Conservation (phyloP, 257 asterid species). For the Solanum corneliomulleri region DNA sequence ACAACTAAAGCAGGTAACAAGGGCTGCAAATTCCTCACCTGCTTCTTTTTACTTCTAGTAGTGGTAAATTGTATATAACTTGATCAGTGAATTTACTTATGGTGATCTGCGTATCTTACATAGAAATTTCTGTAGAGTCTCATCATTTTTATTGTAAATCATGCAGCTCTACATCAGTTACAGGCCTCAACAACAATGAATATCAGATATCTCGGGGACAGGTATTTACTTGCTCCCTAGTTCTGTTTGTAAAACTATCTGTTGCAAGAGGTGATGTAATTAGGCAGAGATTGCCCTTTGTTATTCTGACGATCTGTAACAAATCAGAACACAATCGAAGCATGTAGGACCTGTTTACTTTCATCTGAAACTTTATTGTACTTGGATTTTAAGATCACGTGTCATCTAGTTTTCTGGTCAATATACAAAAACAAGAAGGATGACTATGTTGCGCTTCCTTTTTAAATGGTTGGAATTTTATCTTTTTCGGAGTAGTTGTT, state of each 20-base stretch:
- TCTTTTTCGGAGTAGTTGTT: neutral
- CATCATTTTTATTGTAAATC: conserved; percentile 2
- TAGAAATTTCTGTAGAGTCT: neutral
- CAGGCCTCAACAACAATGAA: conserved; percentile 95
- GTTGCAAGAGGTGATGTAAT: neutral
- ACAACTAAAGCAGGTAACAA: neutral
- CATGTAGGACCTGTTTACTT: neutral
- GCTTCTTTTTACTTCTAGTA: neutral
- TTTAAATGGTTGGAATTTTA: neutral
- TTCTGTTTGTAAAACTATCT: neutral
- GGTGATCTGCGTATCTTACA: neutral
- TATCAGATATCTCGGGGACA: conserved; percentile 91
- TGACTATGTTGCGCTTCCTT: neutral
- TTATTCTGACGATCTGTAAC: neutral
- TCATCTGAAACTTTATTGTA: neutral
- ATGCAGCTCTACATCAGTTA: conserved; percentile 75
- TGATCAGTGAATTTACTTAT: neutral
- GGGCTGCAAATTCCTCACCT: neutral
- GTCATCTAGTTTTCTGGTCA: neutral
- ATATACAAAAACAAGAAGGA: neutral
- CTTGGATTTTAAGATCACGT: neutral
- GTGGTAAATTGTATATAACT: neutral
- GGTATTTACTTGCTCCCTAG: conserved; percentile 26
- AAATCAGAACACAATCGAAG: neutral
- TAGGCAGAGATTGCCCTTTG: neutral